Base-by-base conservation (phyloP, 73 alveolate species). In the Paraurostyla sp. region DNA sequence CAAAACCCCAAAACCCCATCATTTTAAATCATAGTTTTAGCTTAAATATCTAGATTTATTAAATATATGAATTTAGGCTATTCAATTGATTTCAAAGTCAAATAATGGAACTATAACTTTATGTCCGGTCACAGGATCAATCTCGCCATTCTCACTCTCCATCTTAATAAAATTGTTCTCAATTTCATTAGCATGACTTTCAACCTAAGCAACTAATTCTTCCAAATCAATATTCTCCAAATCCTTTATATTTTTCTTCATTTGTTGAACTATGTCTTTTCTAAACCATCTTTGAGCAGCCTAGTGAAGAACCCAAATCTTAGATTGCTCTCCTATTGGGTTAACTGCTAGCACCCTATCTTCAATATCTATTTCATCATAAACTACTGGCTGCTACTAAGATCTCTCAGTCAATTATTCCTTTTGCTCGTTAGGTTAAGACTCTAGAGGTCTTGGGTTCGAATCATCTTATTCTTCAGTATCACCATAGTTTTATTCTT, bases 31-130 rank as follows among this genome's bases (percentile, higher is more conserved):
- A n/a, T n/a, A n/a, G n/a, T n/a, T n/a, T n/a, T n/a, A n/a, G n/a
- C n/a, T n/a, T n/a, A n/a, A n/a, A n/a, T n/a, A n/a, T n/a, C n/a
- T n/a, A n/a, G n/a, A n/a, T n/a, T n/a, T n/a, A n/a, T n/a, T n/a
- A n/a, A n/a, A n/a, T n/a, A n/a, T n/a, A n/a, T n/a, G n/a, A n/a
- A n/a, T n/a, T n/a, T n/a, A n/a, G n/a, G n/a, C n/a, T 46, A 46
- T 56, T 89, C 83, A 89, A 49, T 89, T 89, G 46, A 89, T 42
- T 50, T 89, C 95, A 38, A 82, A 89, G 63, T 89, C 95, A 65
- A 89, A 83, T 7, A 54, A 68, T 46, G 95, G 95, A 0, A 83
- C 76, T 18, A 9, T 35, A 3, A 7, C 56, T 13, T 20, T 22
- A 7, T 27, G 45, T 7, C 29, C 68, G 27, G 48, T n/a, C n/a